Evolutionary conservation across 345 rosid genomes (phyloP).

Genomic region (Odontarrhena argentea): DNA sequence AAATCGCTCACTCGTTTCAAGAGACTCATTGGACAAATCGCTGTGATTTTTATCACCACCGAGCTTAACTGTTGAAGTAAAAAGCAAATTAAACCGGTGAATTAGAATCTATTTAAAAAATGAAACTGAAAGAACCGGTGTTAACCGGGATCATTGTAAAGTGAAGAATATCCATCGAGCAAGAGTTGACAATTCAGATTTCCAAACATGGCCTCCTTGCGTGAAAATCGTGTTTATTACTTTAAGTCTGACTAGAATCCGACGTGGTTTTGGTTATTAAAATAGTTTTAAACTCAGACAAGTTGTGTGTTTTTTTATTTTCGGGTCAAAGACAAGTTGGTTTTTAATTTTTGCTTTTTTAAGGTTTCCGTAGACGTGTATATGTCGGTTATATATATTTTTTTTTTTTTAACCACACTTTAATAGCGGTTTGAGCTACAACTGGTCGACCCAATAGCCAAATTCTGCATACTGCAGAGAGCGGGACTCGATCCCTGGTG

Average conservation of each 20-base stretch:
- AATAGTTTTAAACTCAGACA: neutral
- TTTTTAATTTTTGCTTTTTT: neutral
- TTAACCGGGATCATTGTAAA: slow-evolving; percentile 20
- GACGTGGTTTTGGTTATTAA: slow-evolving; percentile 31
- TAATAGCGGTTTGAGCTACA: no score
- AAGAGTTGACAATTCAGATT: slow-evolving; percentile 24
- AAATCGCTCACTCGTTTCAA: slow-evolving; percentile 71
- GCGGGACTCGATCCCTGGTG: no score
- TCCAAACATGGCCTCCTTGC: slow-evolving; percentile 13
- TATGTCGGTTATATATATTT: no score
- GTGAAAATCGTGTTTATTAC: slow-evolving; percentile 32
- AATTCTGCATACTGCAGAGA: no score
- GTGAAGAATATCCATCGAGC: slow-evolving; percentile 19
- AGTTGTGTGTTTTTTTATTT: neutral
- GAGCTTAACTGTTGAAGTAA: slow-evolving; percentile 62
- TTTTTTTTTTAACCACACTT: no score
- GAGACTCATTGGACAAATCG: slow-evolving; percentile 70
- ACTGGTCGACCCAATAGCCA: no score
- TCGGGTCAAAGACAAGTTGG: neutral
- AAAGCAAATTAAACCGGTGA: neutral
- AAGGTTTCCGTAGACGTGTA: neutral
- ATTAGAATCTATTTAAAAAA: no score
- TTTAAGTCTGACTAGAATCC: slow-evolving; percentile 13
- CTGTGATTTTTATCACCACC: slow-evolving; percentile 70
- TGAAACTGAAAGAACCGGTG: slow-evolving; percentile 2